Percentiles rank a stretch among this genome's conserved stretches.
phyloP scores from a whole-genome alignment of 75 land plant genomes.

The Cupressus sempervirens region DNA sequence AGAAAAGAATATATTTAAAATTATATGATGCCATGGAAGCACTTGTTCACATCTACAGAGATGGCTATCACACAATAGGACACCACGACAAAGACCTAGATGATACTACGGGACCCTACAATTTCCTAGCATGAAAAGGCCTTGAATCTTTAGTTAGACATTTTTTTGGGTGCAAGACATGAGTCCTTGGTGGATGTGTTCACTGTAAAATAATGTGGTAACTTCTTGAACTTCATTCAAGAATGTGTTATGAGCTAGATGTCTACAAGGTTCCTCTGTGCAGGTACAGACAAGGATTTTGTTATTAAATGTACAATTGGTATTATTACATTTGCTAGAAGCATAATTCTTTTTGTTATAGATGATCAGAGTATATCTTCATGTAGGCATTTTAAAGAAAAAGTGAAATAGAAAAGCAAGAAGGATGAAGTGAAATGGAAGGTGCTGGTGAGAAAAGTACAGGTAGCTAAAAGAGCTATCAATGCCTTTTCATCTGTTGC shows the following conservation, averaged over 20 bases:
- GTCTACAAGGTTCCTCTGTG: no score
- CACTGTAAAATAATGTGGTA: no score
- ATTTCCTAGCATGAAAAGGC: slow-evolving; percentile 79
- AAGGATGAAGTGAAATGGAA: slow-evolving; percentile 83
- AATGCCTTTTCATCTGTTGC: slow-evolving; percentile 30
- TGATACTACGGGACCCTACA: slow-evolving; percentile 45
- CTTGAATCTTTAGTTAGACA: slow-evolving; percentile 67
- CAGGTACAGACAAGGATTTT: no score
- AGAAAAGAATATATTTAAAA: slow-evolving; percentile 71
- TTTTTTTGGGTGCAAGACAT: no score
- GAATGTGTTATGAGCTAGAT: no score
- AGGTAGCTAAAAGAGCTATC: slow-evolving; percentile 44
- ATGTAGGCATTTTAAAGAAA: no score
- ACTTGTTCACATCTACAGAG: slow-evolving; percentile 83
- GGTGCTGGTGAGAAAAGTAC: slow-evolving; percentile 68
- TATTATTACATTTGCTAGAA: no score
- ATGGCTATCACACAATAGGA: slow-evolving; percentile 93
- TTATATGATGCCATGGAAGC: slow-evolving; percentile 93
- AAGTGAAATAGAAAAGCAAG: slow-evolving; percentile 58
- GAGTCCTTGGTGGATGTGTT: no score
- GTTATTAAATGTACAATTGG: no score
- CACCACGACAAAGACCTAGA: slow-evolving; percentile 74
- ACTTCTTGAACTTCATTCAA: no score
- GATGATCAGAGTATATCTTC: no score
- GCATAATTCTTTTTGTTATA: no score